phyloP scores from a whole-genome alignment of 2,329 filamentous ascomycete species.

The Botrytis fragariae region DNA sequence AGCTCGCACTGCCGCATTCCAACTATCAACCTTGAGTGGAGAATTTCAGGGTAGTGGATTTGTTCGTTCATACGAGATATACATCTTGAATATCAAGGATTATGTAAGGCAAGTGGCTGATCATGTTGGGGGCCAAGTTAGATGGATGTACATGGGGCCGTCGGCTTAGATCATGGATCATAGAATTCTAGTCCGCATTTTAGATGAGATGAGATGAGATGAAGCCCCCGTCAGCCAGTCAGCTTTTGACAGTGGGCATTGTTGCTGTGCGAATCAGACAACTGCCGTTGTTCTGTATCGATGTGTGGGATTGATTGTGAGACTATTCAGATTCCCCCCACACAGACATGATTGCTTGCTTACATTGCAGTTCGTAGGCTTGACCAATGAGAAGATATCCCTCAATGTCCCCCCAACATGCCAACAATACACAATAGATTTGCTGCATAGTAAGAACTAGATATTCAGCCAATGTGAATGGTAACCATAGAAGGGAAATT shows the following conservation, averaged over 20 bases:
- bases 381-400: neutral
- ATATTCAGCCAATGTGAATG: neutral
- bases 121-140: constrained; percentile 1
- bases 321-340: neutral
- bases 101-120: neutral
- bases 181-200: neutral
- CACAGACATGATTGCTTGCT: neutral
- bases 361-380: neutral
- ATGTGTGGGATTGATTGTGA: neutral
- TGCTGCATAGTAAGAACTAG: constrained; percentile 1
- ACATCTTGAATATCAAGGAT: neutral
- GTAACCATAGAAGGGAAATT: neutral
- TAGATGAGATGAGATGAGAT: constrained; percentile 15
- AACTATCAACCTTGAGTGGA: neutral
- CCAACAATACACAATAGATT: neutral
- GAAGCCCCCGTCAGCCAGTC: neutral
- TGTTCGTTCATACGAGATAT: neutral
- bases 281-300: constrained; percentile 1
- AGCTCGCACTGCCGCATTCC: neutral
- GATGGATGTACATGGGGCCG: neutral
- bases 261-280: constrained; percentile 4
- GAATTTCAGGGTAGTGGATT: neutral
- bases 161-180: neutral
- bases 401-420: neutral
- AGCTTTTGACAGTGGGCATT: neutral